Evolutionary conservation across 1,284 basidiomycete genomes (phyloP), one percentile per base, ranked within the genome.

Genomic region (Ceratobasidium sp.): DNA sequence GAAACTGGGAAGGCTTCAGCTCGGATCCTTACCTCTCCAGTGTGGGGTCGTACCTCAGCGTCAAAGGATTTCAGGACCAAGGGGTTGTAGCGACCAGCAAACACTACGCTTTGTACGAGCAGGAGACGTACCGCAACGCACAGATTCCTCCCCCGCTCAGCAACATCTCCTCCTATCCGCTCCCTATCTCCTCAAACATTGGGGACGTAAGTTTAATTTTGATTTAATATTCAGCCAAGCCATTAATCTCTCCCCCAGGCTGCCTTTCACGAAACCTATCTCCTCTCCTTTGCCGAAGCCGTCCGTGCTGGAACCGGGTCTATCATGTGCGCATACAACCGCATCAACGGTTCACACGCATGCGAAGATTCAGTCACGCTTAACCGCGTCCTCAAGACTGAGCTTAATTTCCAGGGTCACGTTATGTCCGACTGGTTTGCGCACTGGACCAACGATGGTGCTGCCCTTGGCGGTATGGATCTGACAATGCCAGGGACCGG

Each of bases 321-420:
- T 61, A 88, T 95, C 79, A 96, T 95, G 94, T 95, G 93, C 86
- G 91, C 89, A n/a, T 92, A 92, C 84, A 90, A 83, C 53, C 79
- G 53, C 61, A 61, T 95, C 83, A 96, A 97, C 84, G 91, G 90
- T 53, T 94, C 93, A 0, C 93, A 91, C 79, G 91, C 94, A 0
- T 96, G 94, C 84, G 91, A 95, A 83, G 95, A 94, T 83, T 88
- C 91, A 82, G 89, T 91, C 81, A 88, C 91, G 53, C 85, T 95
- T 83, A 96, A 95, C 85, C 89, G 91, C 76, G 88, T 96, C 56
- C 87, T 97, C 79, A 96, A 96, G 86, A 86, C 87, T 33, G 94
- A 96, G 85, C 90, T 89, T 46, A 83, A 84, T 60, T 89, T 89
- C 83, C 85, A 88, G 72, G 88, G 88, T 33, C 86, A 85, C 83